Evolutionary conservation across 1,139 yeast genomes (phyloP).

Genomic region (Saccharomycopsis hybrid): DNA sequence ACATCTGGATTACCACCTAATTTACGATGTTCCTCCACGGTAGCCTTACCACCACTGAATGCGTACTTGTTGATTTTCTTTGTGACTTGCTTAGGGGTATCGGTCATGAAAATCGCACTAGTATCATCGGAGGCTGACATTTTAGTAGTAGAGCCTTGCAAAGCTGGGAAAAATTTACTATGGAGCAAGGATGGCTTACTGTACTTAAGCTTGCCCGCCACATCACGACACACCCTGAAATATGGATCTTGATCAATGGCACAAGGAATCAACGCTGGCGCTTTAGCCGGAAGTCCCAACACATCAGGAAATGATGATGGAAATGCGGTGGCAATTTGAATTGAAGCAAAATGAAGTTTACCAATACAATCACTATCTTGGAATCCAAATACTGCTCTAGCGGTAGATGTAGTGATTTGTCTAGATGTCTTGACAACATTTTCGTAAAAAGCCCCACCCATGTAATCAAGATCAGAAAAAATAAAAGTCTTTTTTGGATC

Average conservation of each 20-base stretch:
- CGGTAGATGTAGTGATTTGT: constrained; percentile 93
- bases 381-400: constrained; percentile 97
- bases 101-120: constrained; percentile 89
- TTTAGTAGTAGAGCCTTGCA: constrained; percentile 94
- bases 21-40: constrained; percentile 83
- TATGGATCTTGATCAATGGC: constrained; percentile 99
- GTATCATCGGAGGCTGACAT: constrained; percentile 88
- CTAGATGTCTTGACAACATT: constrained; percentile 91
- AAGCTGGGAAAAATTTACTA: constrained; percentile 95
- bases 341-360: constrained; percentile 87
- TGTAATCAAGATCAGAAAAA: constrained; percentile 84
- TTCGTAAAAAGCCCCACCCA: constrained; percentile 93
- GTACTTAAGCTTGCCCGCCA: constrained; percentile 85
- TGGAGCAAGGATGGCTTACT: constrained; percentile 90
- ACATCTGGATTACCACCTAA: constrained; percentile 93
- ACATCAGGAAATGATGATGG: constrained; percentile 95
- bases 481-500: constrained; percentile 91
- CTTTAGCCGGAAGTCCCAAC: constrained; percentile 73
- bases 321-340: constrained; percentile 94
- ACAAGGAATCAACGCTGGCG: constrained; percentile 97
- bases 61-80: constrained; percentile 96
- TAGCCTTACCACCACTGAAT: constrained; percentile 88
- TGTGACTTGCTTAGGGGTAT: constrained; percentile 84
- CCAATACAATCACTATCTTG: constrained; percentile 94
- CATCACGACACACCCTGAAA: constrained; percentile 96